Percentiles rank a stretch among this genome's conserved stretches.
These are phyloP conservation scores for Dentipellis sp. DNA, from an alignment of 768 basidiomycete species.

Conservation along the genomic window DNA sequence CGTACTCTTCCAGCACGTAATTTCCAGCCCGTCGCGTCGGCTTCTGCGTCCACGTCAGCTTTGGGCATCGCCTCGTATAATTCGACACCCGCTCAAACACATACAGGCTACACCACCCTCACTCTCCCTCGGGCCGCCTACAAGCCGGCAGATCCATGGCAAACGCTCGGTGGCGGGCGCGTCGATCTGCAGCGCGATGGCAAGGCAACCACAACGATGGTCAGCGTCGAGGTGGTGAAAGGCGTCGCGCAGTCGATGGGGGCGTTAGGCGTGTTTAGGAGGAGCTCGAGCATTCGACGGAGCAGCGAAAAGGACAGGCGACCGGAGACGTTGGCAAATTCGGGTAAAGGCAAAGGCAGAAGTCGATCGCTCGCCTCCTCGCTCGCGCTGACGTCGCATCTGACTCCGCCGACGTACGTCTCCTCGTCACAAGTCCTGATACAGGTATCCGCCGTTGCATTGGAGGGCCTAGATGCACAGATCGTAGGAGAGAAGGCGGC, in stretches of 20 bases:
- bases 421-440: conserved; percentile 64
- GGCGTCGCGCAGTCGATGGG: conserved; percentile 27
- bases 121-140: conserved; percentile 37
- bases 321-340: not conserved
- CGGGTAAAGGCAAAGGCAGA: not conserved
- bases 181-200: conserved; percentile 72
- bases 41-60: conserved; percentile 25
- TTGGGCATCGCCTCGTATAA: conserved; percentile 8
- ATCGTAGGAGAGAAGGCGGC: conserved; percentile 43
- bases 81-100: not conserved
- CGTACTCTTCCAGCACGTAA: not conserved
- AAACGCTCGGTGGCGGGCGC: conserved; percentile 33
- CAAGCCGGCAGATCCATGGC: conserved; percentile 26
- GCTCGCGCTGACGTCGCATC: conserved; percentile 23
- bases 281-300: conserved; percentile 4
- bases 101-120: conserved; percentile 30
- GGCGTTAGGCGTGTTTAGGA: conserved; percentile 1
- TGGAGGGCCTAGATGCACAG: conserved; percentile 66
- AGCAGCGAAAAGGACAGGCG: not conserved
- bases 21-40: conserved; percentile 15
- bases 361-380: conserved; percentile 14
- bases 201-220: conserved; percentile 83
- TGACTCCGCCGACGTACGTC: conserved; percentile 64
- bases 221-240: conserved; percentile 68
- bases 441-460: conserved; percentile 83